These are phyloP conservation scores for Globisporangium apiculatum DNA, from an alignment of 352 stramenopile genomes.

Conservation along the genomic window DNA sequence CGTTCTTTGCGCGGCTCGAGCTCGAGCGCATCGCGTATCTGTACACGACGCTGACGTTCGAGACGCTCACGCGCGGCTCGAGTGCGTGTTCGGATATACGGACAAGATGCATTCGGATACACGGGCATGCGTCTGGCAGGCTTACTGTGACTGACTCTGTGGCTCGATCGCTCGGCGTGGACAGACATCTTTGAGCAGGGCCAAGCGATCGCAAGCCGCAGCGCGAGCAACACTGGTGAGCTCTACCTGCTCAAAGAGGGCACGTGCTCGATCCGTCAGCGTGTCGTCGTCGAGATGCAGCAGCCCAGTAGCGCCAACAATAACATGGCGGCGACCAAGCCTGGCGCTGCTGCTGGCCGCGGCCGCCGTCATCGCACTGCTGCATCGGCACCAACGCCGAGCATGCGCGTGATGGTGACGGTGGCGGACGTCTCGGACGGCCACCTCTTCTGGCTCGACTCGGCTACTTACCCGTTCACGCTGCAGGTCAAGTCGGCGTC, in stretches of 20 bases:
- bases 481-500: constrained; percentile 40
- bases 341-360: not conserved
- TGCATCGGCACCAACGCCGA: not conserved
- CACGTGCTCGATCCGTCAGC: constrained; percentile 36
- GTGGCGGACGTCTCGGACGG: constrained; percentile 44
- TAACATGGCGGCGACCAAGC: not conserved
- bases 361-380: not conserved
- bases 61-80: constrained; percentile 31
- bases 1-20: constrained; percentile 37
- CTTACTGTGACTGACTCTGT: constrained; percentile 3
- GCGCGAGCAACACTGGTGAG: constrained; percentile 7
- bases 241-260: constrained; percentile 49
- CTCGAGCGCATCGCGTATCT: constrained; percentile 51
- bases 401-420: constrained; percentile 30
- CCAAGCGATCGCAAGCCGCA: not conserved
- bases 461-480: constrained; percentile 20
- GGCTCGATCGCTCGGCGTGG: no score
- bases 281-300: constrained; percentile 10
- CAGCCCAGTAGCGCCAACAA: not conserved
- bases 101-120: no score
- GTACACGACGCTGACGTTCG: constrained; percentile 43
- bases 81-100: constrained; percentile 18
- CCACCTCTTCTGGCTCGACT: constrained; percentile 55
- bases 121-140: not conserved
- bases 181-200: constrained; percentile 28